Percentiles rank a stretch among this genome's conserved stretches.
These are phyloP conservation scores for Tetrastigma voinierianum DNA, from an alignment of 164 flowering plant species.

Conservation along the genomic window DNA sequence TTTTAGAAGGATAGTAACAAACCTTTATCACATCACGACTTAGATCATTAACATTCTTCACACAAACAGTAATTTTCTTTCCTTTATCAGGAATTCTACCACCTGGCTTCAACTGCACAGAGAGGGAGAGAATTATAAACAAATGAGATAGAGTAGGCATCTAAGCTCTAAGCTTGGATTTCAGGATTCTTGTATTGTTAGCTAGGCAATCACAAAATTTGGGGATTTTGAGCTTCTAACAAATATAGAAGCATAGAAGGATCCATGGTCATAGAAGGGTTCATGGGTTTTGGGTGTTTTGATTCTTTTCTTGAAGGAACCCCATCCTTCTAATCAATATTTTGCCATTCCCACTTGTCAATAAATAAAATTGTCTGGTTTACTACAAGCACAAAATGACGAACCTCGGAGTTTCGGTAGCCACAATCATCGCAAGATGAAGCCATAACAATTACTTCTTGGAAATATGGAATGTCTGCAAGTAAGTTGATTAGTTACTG, in stretches of 20 bases:
- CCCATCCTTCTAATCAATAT: no score
- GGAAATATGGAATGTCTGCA: constrained; percentile 89
- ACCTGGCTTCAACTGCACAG: constrained; percentile 83
- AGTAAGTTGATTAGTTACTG: constrained; percentile 7
- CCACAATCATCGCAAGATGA: constrained; percentile 92
- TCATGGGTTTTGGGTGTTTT: no score
- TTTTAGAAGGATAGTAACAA: constrained; percentile 4
- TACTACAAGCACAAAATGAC: constrained; percentile 15
- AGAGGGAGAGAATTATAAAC: background rate
- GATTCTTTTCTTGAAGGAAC: no score
- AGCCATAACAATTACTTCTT: constrained; percentile 97
- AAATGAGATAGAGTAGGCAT: background rate
- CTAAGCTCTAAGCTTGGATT: no score
- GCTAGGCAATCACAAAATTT: no score
- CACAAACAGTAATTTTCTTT: constrained; percentile 57
- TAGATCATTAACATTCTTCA: constrained; percentile 61
- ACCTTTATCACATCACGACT: constrained; percentile 97
- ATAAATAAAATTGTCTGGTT: no score
- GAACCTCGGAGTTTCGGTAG: constrained; percentile 92
- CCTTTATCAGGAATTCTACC: constrained; percentile 83
- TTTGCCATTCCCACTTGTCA: no score
- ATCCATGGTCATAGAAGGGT: no score
- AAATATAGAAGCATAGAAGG: no score
- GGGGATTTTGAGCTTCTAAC: no score
- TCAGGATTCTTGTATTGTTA: no score